Conservation (phyloP, 257 asterid species). For the Nicotiana sylvestris region DNA sequence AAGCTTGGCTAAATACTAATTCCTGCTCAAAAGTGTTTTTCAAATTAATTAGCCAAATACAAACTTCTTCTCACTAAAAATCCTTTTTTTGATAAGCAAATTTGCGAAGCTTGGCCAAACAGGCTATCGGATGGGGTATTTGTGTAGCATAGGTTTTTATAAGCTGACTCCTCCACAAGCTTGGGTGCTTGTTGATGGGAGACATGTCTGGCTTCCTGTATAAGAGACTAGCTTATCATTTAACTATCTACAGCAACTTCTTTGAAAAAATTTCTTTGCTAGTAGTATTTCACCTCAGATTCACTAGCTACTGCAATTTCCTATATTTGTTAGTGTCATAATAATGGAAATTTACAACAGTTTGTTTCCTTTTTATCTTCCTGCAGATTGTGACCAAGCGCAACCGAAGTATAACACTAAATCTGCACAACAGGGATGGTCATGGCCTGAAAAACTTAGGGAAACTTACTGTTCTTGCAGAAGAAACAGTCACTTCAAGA, state of each 20-base stretch:
- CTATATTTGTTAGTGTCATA: neutral
- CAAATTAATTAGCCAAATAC: too few relatives aligned
- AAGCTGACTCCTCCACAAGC: neutral
- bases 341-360: neutral
- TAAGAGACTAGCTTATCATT: neutral
- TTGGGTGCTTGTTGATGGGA: neutral
- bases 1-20: too few relatives aligned
- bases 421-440: conserved; percentile 39
- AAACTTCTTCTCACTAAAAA: too few relatives aligned
- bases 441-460: conserved; percentile 44
- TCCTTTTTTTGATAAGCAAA: too few relatives aligned
- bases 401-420: conserved; percentile 43
- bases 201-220: neutral
- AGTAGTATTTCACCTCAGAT: neutral
- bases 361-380: neutral
- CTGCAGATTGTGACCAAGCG: conserved; percentile 57
- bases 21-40: too few relatives aligned
- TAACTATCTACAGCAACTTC: neutral
- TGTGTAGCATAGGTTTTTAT: too few relatives aligned
- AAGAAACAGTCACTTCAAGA: conserved; percentile 66
- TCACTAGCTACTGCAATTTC: neutral
- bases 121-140: too few relatives aligned
- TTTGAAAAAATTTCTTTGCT: neutral
- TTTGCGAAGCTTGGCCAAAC: too few relatives aligned
- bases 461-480: conserved; percentile 56